A percentile compares a stretch with the other conserved stretches of the same genome.
Conservation (phyloP, 2,329 filamentous ascomycete species). For the Stachybotrys elegans region DNA sequence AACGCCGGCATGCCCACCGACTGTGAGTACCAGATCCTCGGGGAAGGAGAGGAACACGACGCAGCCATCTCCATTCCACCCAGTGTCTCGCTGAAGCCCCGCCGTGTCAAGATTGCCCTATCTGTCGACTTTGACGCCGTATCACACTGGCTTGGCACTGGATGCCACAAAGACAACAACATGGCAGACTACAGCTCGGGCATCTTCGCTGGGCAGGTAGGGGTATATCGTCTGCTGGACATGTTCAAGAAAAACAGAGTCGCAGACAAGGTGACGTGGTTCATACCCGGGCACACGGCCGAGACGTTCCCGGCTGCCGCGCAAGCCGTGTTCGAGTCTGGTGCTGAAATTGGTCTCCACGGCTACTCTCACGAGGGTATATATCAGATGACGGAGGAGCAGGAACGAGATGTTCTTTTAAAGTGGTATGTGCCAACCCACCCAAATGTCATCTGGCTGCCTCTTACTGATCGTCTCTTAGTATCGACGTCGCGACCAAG, state of each 20-base stretch:
- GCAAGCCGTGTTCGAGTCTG: slow-evolving; percentile 31
- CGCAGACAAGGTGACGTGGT: slow-evolving; percentile 43
- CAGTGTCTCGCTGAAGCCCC: slow-evolving; percentile 2
- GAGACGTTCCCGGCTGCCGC: slow-evolving; percentile 40
- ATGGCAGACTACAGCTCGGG: slow-evolving; percentile 10
- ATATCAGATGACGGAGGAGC: slow-evolving; percentile 34
- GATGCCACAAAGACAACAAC: slow-evolving; percentile 28
- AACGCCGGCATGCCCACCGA: slow-evolving; percentile 30
- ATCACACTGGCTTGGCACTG: slow-evolving; percentile 49
- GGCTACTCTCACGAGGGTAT: slow-evolving; percentile 44
- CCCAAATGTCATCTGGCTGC: neutral
- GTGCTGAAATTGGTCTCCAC: slow-evolving; percentile 41
- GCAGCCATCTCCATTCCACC: neutral
- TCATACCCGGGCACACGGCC: slow-evolving; percentile 41
- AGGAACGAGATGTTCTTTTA: slow-evolving; percentile 39
- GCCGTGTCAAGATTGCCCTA: slow-evolving; percentile 15
- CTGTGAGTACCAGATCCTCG: slow-evolving; percentile 17
- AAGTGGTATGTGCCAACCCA: slow-evolving; percentile 20
- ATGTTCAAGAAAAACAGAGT: slow-evolving; percentile 37
- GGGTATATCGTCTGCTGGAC: slow-evolving; percentile 43
- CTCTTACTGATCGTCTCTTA: neutral
- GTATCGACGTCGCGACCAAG: slow-evolving; percentile 32
- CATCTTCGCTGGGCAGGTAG: slow-evolving; percentile 24
- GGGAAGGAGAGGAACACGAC: neutral
- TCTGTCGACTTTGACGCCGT: slow-evolving; percentile 48